Evolutionary conservation across 176 grass and related monocot genomes (phyloP).

Genomic region (Otatea glauca): DNA sequence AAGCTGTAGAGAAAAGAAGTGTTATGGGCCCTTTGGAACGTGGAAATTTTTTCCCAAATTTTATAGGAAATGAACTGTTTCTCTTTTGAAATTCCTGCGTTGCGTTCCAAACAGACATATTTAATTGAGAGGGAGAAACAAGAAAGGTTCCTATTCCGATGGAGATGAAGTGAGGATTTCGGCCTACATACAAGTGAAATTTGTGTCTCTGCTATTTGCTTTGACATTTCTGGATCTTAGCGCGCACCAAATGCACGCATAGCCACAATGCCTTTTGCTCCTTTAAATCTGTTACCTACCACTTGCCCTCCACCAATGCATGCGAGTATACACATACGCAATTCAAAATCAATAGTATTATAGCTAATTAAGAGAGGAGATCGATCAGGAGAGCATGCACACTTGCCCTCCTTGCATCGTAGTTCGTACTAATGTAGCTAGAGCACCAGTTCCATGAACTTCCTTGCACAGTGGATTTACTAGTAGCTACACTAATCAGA

Average conservation of each 20-base stretch:
- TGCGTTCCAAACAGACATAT: background rate
- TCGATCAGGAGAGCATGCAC: background rate
- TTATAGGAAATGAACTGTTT: background rate
- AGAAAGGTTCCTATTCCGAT: background rate
- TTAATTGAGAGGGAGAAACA: background rate
- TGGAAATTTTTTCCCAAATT: background rate
- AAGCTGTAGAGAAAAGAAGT: background rate
- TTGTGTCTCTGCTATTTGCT: background rate
- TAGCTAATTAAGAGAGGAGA: background rate
- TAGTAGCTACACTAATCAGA: background rate
- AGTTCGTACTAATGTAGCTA: background rate
- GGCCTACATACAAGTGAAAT: slow-evolving; percentile 6
- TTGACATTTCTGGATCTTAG: background rate
- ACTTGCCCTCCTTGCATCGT: background rate
- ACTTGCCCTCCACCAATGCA: background rate
- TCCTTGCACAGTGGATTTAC: background rate
- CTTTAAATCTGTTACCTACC: slow-evolving; percentile 42
- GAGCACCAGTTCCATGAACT: background rate
- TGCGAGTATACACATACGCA: background rate
- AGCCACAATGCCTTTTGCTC: background rate
- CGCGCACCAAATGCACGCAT: background rate
- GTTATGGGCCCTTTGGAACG: background rate
- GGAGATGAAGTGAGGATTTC: background rate
- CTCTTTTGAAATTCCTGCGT: background rate
- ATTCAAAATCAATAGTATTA: background rate